Evolutionary conservation across 768 basidiomycete genomes (phyloP), one percentile per base, ranked within the genome.

Genomic region (Cystofilobasidium capitatum): DNA sequence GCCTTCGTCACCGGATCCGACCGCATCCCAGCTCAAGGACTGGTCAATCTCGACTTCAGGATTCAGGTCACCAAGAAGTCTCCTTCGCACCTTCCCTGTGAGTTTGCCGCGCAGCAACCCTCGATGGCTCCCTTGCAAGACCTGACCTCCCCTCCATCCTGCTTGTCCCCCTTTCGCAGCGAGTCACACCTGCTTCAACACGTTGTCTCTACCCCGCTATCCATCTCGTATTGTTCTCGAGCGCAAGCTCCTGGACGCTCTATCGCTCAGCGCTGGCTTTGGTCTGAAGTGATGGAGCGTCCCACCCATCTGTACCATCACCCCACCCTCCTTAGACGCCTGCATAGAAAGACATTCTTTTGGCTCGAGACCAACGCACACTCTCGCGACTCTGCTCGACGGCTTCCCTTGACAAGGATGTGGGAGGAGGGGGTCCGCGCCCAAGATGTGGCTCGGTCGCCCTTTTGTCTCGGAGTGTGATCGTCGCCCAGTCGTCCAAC

Each of bases 181-280:
- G n/a, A 61, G 58, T 4, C 70, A 71, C 14, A 71, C 73, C 17
- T 74, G 73, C 51, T 74, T 74, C 70, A 72, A 73, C 64, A 47
- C 70, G 33, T 40, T 74, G 20, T 59, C 45, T 22, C 51, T 69
- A 29, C 68, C 68, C 0, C 29, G 68, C 14, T 69, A 69, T 33
- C 26, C 36, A n/a, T 64, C 62, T 0, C 39, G 57, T 1, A 26
- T 35, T n/a, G 45, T 26, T 22, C 44, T 69, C 20, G 22, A 55
- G 36, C 24, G 26, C 29, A 69, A 69, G 45, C 57, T 69, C n/a
- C 33, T 64, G 22, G 62, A 51, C 29, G 68, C 68, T n/a, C n/a
- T 2, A 29, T 69, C 16, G 44, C 24, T 6, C 39, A 58, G 61
- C 16, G 33, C 42, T 9, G 68, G 68, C n/a, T 69, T 69, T 36